Evolutionary conservation across 2,329 filamentous ascomycete genomes (phyloP), one percentile per base, ranked within the genome.

Genomic region (Ampelomyces quisqualis): DNA sequence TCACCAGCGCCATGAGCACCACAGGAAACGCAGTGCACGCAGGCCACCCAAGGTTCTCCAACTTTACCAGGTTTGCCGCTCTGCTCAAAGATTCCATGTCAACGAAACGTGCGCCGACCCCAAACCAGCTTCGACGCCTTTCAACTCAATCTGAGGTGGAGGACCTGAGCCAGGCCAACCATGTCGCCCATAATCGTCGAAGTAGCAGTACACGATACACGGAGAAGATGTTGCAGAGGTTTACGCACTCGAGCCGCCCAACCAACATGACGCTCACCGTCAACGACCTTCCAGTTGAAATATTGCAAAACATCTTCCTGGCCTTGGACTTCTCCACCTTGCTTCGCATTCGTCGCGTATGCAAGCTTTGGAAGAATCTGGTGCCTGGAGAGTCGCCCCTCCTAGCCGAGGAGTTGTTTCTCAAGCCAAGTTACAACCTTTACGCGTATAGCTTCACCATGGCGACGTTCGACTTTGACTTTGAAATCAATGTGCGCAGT

Each of bases 141-240:
- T 40, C 18, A 13, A 40, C 22, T n/a, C 29, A 27, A 43, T 34
- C 32, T 21, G 38, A 20, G 22, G 27, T 22, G 17, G 34, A 26
- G 17, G 27, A 22, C 29, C 21, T 27, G 27, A 27, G 8, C 33
- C 30, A 14, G 7, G n/a, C 8, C 19, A 18, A 23, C 8, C 7
- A 40, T 30, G 7, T 35, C 39, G 20, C 36, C 38, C 33, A 38
- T 32, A 50, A 19, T 21, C 47, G 47, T 6, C 45, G 49, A 5
- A 51, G 42, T 27, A 53, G 49, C 42, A 47, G 43, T n/a, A 43
- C 40, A 21, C 47, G 49, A 28, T 53, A 53, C 29, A 48, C 49
- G 11, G 47, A 48, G 20, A 46, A 43, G 18, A 38, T 53, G 18
- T 34, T 48, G 10, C 49, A 53, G 11, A 50, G 45, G 39, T 48